phyloP scores from a whole-genome alignment of 2,329 filamentous ascomycete genomes.

The Aphanocladium album region DNA sequence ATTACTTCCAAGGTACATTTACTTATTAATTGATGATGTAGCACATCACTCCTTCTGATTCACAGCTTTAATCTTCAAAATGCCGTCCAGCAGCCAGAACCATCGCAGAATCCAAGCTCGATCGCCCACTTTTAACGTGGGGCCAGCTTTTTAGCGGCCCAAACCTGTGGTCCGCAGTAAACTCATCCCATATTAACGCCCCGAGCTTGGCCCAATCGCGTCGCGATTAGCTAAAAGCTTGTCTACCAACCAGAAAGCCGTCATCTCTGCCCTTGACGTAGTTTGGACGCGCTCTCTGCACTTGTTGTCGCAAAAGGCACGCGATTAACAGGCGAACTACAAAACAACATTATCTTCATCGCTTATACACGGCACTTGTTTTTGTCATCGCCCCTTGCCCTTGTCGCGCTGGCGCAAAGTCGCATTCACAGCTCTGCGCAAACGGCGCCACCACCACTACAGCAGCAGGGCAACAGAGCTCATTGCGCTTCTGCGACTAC shows the following conservation, averaged over 20 bases:
- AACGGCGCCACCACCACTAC: not conserved
- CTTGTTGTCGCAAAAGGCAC: not conserved
- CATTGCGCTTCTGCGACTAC: not conserved
- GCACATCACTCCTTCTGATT: too few species aligned
- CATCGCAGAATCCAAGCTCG: not conserved
- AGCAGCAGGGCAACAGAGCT: not conserved
- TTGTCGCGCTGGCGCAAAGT: not conserved
- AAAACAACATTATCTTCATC: not conserved
- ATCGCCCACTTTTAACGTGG: not conserved
- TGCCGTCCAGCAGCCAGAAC: not conserved
- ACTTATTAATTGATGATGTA: too few species aligned
- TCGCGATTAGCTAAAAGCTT: constrained; percentile 11
- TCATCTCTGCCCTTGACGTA: not conserved
- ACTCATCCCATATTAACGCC: constrained; percentile 3
- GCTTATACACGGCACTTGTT: too few species aligned
- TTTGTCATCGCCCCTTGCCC: too few species aligned
- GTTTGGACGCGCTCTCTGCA: not conserved
- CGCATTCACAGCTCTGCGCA: not conserved
- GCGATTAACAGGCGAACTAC: not conserved
- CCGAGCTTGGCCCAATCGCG: constrained; percentile 7
- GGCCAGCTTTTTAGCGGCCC: not conserved
- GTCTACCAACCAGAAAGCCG: not conserved
- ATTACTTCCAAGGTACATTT: not conserved
- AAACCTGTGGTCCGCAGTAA: not conserved
- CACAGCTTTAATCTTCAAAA: too few species aligned